Percentiles rank a stretch among this genome's conserved stretches.
phyloP scores from a whole-genome alignment of 148 eudicot genomes.

The Cornus suecica region DNA sequence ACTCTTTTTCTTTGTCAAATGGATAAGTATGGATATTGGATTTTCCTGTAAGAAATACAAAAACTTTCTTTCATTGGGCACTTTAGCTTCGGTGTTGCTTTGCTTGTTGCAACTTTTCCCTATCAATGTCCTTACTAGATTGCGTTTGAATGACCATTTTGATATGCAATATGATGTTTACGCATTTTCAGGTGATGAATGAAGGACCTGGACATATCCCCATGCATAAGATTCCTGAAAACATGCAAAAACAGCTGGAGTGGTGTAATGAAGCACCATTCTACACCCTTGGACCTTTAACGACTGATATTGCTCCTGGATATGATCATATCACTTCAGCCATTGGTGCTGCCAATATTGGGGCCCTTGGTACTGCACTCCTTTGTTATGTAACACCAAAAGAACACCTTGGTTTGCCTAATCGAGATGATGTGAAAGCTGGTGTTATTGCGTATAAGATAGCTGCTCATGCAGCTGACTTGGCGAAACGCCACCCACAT shows the following conservation, averaged over 20 bases:
- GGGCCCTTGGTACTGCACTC: conserved; percentile 95
- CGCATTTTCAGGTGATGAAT: conserved; percentile 81
- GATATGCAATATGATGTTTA: neutral
- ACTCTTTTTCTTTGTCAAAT: neutral
- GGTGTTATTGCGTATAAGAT: conserved; percentile 95
- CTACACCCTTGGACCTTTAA: conserved; percentile 95
- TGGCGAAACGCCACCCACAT: conserved; percentile 80
- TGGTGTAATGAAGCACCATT: conserved; percentile 99
- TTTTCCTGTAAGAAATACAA: neutral
- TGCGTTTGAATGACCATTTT: neutral
- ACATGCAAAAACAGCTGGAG: conserved; percentile 96
- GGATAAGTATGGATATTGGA: too few relatives aligned
- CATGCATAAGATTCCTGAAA: conserved; percentile 95
- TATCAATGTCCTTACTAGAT: neutral
- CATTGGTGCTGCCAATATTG: conserved; percentile 97
- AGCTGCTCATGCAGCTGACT: conserved; percentile 98
- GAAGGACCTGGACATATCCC: conserved; percentile 99
- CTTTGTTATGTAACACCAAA: conserved; percentile 98
- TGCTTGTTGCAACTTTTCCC: neutral
- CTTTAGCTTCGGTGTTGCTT: neutral
- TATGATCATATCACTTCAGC: conserved; percentile 99
- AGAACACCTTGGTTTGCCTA: conserved; percentile 96
- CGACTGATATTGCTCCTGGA: conserved; percentile 97
- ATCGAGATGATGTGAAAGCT: conserved; percentile 90
- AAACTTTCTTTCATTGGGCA: neutral